These are phyloP conservation scores for Pseudogymnoascus sp. DNA, from an alignment of 2,329 filamentous ascomycete genomes.

Conservation along the genomic window DNA sequence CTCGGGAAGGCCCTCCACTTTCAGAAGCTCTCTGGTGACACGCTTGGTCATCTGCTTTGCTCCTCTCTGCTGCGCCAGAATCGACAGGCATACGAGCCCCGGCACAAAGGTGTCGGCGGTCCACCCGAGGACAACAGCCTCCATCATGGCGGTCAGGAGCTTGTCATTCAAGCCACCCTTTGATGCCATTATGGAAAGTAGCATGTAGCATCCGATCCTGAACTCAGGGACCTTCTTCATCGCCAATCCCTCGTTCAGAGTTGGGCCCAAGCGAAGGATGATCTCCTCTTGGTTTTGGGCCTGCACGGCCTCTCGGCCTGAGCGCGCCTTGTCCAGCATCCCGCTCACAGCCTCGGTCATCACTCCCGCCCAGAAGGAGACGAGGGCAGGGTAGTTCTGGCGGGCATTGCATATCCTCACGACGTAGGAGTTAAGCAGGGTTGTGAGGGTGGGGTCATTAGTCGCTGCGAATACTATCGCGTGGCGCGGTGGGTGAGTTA, in stretches of 20 bases:
- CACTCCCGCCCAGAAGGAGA: slow-evolving; percentile 87
- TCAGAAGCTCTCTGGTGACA: slow-evolving; percentile 62
- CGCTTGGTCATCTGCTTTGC: slow-evolving; percentile 61
- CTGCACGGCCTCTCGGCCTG: slow-evolving; percentile 69
- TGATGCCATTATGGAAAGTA: slow-evolving; percentile 74
- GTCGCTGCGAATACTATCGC: slow-evolving; percentile 77
- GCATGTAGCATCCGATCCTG: slow-evolving; percentile 85
- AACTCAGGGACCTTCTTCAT: slow-evolving; percentile 71
- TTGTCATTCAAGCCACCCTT: slow-evolving; percentile 74
- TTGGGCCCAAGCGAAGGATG: slow-evolving; percentile 58
- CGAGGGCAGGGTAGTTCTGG: slow-evolving; percentile 67
- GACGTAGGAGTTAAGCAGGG: slow-evolving; percentile 70
- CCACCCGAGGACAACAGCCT: slow-evolving; percentile 74
- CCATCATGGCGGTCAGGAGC: slow-evolving; percentile 81
- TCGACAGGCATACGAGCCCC: slow-evolving; percentile 70
- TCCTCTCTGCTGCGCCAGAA: slow-evolving; percentile 73
- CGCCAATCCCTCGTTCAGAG: slow-evolving; percentile 70
- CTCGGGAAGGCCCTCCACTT: slow-evolving; percentile 51
- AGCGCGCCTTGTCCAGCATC: slow-evolving; percentile 69
- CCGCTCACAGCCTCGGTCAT: slow-evolving; percentile 78
- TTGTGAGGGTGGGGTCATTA: slow-evolving; percentile 69
- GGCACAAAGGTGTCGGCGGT: slow-evolving; percentile 63
- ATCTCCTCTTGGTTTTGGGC: slow-evolving; percentile 72
- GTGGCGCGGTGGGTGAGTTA: slow-evolving; percentile 69
- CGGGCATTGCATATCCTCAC: slow-evolving; percentile 63